phyloP scores from a whole-genome alignment of 345 rosid genomes.

The Eucalyptus caleyi region DNA sequence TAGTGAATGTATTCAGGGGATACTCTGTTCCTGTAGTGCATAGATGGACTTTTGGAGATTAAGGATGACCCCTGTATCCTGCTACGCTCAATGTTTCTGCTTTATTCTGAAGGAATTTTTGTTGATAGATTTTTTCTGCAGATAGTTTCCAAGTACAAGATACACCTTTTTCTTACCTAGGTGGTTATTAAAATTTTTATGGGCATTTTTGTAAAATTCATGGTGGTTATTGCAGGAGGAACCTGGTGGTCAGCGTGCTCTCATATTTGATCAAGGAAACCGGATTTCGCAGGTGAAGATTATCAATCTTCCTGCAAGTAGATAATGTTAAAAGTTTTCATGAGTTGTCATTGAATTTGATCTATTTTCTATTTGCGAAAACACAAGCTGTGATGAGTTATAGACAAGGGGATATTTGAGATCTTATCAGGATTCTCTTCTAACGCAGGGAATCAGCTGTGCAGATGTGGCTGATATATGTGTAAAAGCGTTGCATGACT shows the following conservation, averaged over 20 bases:
- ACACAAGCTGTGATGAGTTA: not conserved
- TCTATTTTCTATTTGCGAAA: not conserved
- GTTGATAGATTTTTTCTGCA: not conserved
- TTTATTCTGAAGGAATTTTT: not conserved
- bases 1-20: not conserved
- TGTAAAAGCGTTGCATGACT: conserved; percentile 84
- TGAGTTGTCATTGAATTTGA: not conserved
- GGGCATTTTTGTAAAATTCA: not conserved
- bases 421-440: not conserved
- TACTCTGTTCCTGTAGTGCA: not conserved
- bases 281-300: conserved; percentile 69
- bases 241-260: conserved; percentile 96
- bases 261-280: conserved; percentile 93
- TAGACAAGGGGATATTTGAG: not conserved
- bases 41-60: not conserved
- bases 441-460: conserved; percentile 73
- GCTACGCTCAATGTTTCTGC: not conserved
- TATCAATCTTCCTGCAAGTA: not conserved
- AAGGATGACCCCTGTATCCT: not conserved
- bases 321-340: not conserved
- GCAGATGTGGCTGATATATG: conserved; percentile 93
- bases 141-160: not conserved
- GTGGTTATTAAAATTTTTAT: not conserved
- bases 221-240: conserved; percentile 54
- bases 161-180: not conserved